These are phyloP conservation scores for Micromonas commoda DNA, from an alignment of 139 green algal species.

Conservation along the genomic window DNA sequence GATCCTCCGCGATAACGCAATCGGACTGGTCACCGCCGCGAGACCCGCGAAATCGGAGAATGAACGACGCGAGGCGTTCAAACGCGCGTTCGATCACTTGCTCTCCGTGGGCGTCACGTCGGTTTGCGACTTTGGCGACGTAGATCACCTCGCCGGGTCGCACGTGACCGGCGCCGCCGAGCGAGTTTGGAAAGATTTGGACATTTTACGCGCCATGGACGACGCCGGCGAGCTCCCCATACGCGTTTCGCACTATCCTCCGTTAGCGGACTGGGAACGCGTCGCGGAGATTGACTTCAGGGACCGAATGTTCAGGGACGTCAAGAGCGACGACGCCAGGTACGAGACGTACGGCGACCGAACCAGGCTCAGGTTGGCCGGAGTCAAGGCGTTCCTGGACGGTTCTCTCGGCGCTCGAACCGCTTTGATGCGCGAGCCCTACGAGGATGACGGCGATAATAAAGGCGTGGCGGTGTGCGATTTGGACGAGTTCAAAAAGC, in stretches of 20 bases:
- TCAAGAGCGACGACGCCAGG: background rate
- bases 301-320: background rate
- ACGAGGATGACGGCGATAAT: background rate
- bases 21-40: background rate
- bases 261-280: slow-evolving; percentile 7
- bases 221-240: background rate
- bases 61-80: background rate
- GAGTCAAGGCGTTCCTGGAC: slow-evolving; percentile 22
- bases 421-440: slow-evolving; percentile 1
- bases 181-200: slow-evolving; percentile 20
- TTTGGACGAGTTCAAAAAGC: background rate
- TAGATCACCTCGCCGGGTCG: slow-evolving; percentile 5
- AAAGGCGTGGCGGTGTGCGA: background rate
- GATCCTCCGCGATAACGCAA: background rate
- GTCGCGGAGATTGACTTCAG: background rate
- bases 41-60: background rate
- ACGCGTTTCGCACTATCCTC: background rate
- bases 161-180: background rate
- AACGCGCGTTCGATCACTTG: background rate
- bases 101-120: background rate
- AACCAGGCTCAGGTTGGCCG: background rate
- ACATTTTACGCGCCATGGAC: background rate
- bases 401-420: slow-evolving; percentile 6
- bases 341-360: background rate
- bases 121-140: slow-evolving; percentile 13